These are phyloP conservation scores for Neurospora sublineolata DNA, from an alignment of 495 filamentous ascomycete species.

Conservation along the genomic window DNA sequence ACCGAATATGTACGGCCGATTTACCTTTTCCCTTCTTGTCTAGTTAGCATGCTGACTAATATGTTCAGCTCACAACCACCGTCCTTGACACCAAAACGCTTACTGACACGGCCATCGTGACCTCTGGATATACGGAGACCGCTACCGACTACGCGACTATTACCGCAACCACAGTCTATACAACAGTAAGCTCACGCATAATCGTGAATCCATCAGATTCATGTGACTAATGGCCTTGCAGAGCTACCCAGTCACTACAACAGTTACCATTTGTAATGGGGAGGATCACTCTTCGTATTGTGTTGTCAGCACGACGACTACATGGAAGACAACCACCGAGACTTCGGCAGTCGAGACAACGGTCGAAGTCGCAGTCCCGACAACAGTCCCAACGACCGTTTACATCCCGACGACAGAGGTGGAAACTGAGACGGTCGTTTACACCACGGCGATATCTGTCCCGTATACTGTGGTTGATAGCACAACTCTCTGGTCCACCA, in stretches of 20 bases:
- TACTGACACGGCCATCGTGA: slow-evolving; percentile 7
- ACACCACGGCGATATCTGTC: slow-evolving; percentile 2
- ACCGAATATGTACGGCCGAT: background rate
- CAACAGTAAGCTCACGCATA: slow-evolving; percentile 7
- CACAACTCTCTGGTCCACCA: slow-evolving; percentile 4
- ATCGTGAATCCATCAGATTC: background rate
- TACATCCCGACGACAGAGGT: slow-evolving; percentile 2
- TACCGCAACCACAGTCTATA: slow-evolving; percentile 8
- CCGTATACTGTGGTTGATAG: slow-evolving; percentile 4
- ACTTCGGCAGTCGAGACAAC: slow-evolving; percentile 6
- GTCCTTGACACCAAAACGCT: slow-evolving; percentile 1
- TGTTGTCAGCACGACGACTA: slow-evolving; percentile 14
- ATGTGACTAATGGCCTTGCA: slow-evolving; percentile 2
- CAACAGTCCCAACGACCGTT: slow-evolving; percentile 8
- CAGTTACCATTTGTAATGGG: slow-evolving; percentile 12
- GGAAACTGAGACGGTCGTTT: slow-evolving; percentile 1
- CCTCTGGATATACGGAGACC: slow-evolving; percentile 1
- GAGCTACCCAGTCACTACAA: slow-evolving; percentile 13
- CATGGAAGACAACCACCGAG: slow-evolving; percentile 14
- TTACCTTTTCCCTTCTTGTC: background rate
- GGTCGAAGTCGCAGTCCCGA: background rate
- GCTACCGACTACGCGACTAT: slow-evolving; percentile 13
- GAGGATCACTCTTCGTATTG: slow-evolving; percentile 6
- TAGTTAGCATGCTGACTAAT: background rate
- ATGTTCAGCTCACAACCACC: background rate